Base-by-base conservation (phyloP, 169 alveolate genomes). In the Plasmodium ovale region DNA sequence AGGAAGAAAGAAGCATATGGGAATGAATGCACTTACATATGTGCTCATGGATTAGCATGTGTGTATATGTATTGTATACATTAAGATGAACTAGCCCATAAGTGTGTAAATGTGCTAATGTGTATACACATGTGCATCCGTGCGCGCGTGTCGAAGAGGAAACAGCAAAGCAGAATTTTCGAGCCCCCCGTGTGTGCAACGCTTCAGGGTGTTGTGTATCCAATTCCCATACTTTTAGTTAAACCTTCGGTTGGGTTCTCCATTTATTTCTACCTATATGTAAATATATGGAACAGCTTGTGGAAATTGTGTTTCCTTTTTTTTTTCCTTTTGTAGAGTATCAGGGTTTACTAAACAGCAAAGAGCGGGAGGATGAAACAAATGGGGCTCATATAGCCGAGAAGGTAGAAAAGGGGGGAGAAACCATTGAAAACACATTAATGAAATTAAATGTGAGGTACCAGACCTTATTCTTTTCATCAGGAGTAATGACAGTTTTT, bases 391-490 rank as follows among this genome's bases (percentile, higher is more conserved):
- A 77, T 56, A 60, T 77, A 67, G 89, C 89, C 44, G 89, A 77
- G 62, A 77, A 77, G 68, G 89, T 96, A 89, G 97, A 95, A 77
- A 91, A 94, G 49, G 98, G 98, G 21, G 98, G 98, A 19, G 98
- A 96, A 47, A 89, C 96, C 19, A 92, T 96, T 59, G 98, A 96
- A 89, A 95, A 95, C 84, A 92, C 97, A n/a, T 94, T 96, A 39
- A 92, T 94, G 89, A 92, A 94, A 73, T 72, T 96, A 74, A 95
- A 95, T 87, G 94, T 96, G 73, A 89, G 96, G 42, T 96, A 95
- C 72, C 98, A 95, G 74, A 94, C 97, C 2, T 90, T 96, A 33
- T 96, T 96, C 87, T 96, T 96, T 72, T 87, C 94, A 44, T 92
- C 97, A 21, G 97, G 96, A 25, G 93, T 94, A 16, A 91, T 94